phyloP scores from a whole-genome alignment of 1,284 basidiomycete species.

The Boletellus deceptivus region DNA sequence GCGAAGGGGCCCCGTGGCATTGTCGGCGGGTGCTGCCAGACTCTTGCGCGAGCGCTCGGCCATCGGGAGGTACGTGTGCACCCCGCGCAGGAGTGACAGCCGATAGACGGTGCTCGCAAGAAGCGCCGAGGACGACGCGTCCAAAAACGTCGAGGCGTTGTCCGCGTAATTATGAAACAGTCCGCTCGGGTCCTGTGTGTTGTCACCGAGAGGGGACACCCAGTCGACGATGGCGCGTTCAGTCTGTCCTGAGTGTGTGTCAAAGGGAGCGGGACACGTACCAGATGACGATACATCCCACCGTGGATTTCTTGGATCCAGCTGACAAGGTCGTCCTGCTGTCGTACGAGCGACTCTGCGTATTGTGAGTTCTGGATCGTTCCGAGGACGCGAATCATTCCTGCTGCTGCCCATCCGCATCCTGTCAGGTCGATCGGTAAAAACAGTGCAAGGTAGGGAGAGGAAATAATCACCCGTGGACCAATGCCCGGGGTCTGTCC shows the following conservation, averaged over 20 bases:
- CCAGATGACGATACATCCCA: constrained; percentile 64
- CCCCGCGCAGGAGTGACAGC: constrained; percentile 51
- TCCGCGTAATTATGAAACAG: constrained; percentile 80
- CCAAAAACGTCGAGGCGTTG: constrained; percentile 61
- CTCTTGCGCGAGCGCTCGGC: constrained; percentile 58
- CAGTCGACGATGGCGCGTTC: background rate
- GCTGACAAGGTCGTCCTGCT: constrained; percentile 58
- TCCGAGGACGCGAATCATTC: constrained; percentile 79
- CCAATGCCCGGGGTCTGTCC: constrained; percentile 66
- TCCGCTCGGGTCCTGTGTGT: constrained; percentile 45
- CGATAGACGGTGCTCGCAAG: constrained; percentile 78
- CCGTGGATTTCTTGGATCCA: constrained; percentile 76
- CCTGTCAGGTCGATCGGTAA: constrained; percentile 41
- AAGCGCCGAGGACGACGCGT: constrained; percentile 73
- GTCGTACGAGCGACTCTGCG: constrained; percentile 43
- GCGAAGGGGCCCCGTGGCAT: constrained; percentile 11
- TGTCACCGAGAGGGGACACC: too few species aligned
- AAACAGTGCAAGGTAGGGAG: background rate
- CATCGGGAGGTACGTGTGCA: constrained; percentile 48
- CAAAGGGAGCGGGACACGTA: constrained; percentile 18
- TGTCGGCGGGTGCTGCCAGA: constrained; percentile 38
- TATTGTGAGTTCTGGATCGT: constrained; percentile 69
- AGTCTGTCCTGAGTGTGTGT: background rate
- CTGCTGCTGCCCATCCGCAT: constrained; percentile 84
- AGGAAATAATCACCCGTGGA: constrained; percentile 54